Evolutionary conservation across 495 filamentous ascomycete genomes (phyloP).

Genomic region (Platismatia glauca): DNA sequence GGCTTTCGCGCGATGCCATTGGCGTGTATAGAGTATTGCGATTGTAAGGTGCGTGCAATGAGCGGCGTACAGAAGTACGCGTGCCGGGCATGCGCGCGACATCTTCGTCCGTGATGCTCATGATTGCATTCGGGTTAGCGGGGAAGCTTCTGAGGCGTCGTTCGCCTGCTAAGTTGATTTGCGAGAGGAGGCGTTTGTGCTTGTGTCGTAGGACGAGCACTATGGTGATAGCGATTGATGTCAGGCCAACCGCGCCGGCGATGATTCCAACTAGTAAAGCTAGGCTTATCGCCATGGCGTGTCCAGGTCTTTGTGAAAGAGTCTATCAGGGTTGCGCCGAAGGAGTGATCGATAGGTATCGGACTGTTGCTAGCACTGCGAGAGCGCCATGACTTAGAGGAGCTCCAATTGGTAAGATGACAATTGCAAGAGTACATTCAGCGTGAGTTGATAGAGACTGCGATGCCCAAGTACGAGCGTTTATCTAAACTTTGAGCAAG

Average conservation of each 20-base stretch:
- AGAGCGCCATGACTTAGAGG: background rate
- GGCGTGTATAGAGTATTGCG: constrained; percentile 35
- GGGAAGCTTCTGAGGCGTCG: constrained; percentile 21
- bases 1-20: constrained; percentile 35
- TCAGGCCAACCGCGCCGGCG: constrained; percentile 34
- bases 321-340: background rate
- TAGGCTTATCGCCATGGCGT: background rate
- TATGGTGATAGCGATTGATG: constrained; percentile 31
- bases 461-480: background rate
- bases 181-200: constrained; percentile 31
- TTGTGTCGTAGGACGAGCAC: constrained; percentile 36
- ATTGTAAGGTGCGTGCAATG: constrained; percentile 35
- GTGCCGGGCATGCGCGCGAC: constrained; percentile 29
- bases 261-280: constrained; percentile 34
- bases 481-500: background rate
- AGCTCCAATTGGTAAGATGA: background rate
- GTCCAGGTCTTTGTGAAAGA: background rate
- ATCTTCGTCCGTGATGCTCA: constrained; percentile 24
- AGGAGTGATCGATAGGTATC: background rate
- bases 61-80: constrained; percentile 31
- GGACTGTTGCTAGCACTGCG: background rate
- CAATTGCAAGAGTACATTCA: background rate
- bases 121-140: constrained; percentile 19
- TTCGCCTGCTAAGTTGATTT: constrained; percentile 22
- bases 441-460: background rate